Conservation (phyloP, 176 grass and related monocot genomes). For the sorghum (Sorghum bicolor) region Sorghum_bicolor_NCBIv3 NC_012872.2:74144501-74145000, state of each 20-base stretch:
- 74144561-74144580: background rate
- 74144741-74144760: background rate
- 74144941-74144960: background rate
- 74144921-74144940: background rate
- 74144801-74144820: background rate
- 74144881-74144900: background rate
- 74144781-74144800: background rate
- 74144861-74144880: background rate
- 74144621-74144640: background rate
- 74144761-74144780: background rate
- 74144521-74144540: background rate
- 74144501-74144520: background rate
- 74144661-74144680: background rate
- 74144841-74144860: background rate
- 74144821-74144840: background rate
- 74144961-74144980: background rate
- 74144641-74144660: background rate
- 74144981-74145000: background rate
- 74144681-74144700: background rate
- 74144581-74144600: background rate
- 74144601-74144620: background rate
- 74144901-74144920: no score
- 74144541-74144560: background rate
- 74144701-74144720: background rate
- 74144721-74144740: background rate